Evolutionary conservation across 768 basidiomycete species (phyloP).

Genomic region (Tricholoma matsutake): DNA sequence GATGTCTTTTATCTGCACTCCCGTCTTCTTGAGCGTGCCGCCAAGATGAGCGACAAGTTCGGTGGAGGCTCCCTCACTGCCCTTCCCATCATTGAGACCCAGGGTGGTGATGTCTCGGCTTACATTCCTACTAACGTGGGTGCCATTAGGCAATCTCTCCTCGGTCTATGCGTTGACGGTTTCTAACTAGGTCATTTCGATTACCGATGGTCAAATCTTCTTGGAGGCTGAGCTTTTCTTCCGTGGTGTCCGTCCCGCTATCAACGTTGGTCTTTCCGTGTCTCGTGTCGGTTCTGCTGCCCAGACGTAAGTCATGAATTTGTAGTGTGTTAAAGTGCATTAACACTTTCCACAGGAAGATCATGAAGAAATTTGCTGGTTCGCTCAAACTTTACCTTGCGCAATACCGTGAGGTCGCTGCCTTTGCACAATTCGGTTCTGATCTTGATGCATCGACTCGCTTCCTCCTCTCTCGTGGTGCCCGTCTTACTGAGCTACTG

Average conservation of each 20-base stretch:
- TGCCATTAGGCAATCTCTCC: conserved; percentile 10
- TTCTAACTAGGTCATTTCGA: conserved; percentile 85
- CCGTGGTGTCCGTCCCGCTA: conserved; percentile 99
- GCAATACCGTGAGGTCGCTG: conserved; percentile 99
- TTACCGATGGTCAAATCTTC: conserved; percentile 99
- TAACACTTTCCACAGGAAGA: conserved; percentile 54
- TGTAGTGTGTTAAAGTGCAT: not conserved
- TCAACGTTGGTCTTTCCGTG: conserved; percentile 99
- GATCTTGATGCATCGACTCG: conserved; percentile 99
- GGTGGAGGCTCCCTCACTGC: conserved; percentile 99
- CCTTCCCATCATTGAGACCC: conserved; percentile 99
- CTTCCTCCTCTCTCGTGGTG: conserved; percentile 96
- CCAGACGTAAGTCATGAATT: conserved; percentile 75
- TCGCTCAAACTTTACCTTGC: conserved; percentile 99
- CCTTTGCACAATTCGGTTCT: conserved; percentile 99
- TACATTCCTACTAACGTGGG: conserved; percentile 93
- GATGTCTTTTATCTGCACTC: conserved; percentile 99
- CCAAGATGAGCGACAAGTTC: conserved; percentile 99
- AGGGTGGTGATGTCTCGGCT: conserved; percentile 99
- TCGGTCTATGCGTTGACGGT: conserved; percentile 5
- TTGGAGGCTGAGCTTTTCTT: conserved; percentile 99
- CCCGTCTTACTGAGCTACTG: conserved; percentile 95
- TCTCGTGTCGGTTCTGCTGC: conserved; percentile 99
- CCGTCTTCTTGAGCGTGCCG: conserved; percentile 98
- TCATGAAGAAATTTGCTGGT: conserved; percentile 99